Conservation (phyloP, 1,139 yeast species). For the Scheffersomyces stambukii region DNA sequence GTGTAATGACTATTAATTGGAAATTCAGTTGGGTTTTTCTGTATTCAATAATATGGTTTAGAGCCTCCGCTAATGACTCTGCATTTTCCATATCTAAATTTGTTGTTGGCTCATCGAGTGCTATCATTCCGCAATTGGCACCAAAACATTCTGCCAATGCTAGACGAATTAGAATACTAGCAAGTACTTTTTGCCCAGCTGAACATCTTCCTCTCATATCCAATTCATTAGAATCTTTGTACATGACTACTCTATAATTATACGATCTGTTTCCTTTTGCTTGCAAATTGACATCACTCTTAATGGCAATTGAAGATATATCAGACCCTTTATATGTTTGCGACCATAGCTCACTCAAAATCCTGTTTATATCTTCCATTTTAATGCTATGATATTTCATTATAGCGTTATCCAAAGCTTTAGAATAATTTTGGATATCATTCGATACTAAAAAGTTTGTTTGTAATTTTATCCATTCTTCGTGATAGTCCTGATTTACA, state of each 20-base stretch:
- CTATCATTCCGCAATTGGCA: slow-evolving; percentile 88
- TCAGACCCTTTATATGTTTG: slow-evolving; percentile 94
- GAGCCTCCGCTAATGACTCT: slow-evolving; percentile 79
- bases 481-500: slow-evolving; percentile 58
- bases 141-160: slow-evolving; percentile 98
- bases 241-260: slow-evolving; percentile 94
- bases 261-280: slow-evolving; percentile 67
- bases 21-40: slow-evolving; percentile 81
- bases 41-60: slow-evolving; percentile 69
- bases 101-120: slow-evolving; percentile 97
- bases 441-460: slow-evolving; percentile 77
- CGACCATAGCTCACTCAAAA: slow-evolving; percentile 89
- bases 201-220: slow-evolving; percentile 99
- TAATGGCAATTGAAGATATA: slow-evolving; percentile 83
- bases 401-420: slow-evolving; percentile 87
- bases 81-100: slow-evolving; percentile 88
- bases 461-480: slow-evolving; percentile 73
- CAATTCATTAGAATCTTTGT: slow-evolving; percentile 82
- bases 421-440: slow-evolving; percentile 77
- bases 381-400: slow-evolving; percentile 89
- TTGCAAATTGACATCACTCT: slow-evolving; percentile 67
- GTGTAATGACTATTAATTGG: slow-evolving; percentile 92
- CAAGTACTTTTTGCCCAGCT: slow-evolving; percentile 95
- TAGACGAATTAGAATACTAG: slow-evolving; percentile 84
- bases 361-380: slow-evolving; percentile 89